Conservation (phyloP, 805 yeast genomes). For the Schwanniomyces sp. region DNA sequence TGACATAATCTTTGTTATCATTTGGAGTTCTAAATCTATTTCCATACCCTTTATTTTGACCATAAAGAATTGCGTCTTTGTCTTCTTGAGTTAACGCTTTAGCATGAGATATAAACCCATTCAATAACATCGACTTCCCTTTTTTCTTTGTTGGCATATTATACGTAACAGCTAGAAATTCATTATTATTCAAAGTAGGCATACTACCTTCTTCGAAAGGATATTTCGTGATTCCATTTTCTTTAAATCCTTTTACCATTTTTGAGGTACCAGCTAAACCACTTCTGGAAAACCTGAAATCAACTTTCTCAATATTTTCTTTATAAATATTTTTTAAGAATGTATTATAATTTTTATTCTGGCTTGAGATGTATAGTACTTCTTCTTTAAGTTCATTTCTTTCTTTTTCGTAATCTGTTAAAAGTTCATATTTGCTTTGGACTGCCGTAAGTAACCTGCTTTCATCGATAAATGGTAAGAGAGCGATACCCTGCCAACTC, state of each 20-base stretch:
- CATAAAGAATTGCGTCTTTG: slow-evolving; percentile 56
- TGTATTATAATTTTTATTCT: slow-evolving; percentile 49
- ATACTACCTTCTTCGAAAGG: slow-evolving; percentile 50
- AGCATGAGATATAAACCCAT: slow-evolving; percentile 68
- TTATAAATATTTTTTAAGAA: slow-evolving; percentile 41
- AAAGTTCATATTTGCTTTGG: slow-evolving; percentile 55
- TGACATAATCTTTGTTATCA: slow-evolving; percentile 36
- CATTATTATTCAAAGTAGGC: slow-evolving; percentile 42
- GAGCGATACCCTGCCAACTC: slow-evolving; percentile 94
- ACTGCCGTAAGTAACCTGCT: slow-evolving; percentile 67
- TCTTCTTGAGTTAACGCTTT: slow-evolving; percentile 69
- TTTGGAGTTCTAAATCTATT: slow-evolving; percentile 30
- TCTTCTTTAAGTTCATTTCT: slow-evolving; percentile 75
- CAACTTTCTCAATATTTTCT: slow-evolving; percentile 31
- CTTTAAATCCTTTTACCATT: slow-evolving; percentile 33
- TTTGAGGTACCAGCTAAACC: slow-evolving; percentile 60
- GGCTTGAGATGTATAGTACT: slow-evolving; percentile 63
- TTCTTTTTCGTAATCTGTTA: slow-evolving; percentile 65
- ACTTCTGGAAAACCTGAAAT: slow-evolving; percentile 49
- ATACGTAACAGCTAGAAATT: slow-evolving; percentile 50
- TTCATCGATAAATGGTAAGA: slow-evolving; percentile 89
- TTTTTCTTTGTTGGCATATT: slow-evolving; percentile 57
- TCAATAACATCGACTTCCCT: slow-evolving; percentile 81
- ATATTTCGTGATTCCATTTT: slow-evolving; percentile 33
- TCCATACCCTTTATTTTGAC: slow-evolving; percentile 32